A percentile compares a stretch with the other conserved stretches of the same genome.
Evolutionary conservation across 2,329 filamentous ascomycete species (phyloP).

Genomic region (Coniella lustricola): DNA sequence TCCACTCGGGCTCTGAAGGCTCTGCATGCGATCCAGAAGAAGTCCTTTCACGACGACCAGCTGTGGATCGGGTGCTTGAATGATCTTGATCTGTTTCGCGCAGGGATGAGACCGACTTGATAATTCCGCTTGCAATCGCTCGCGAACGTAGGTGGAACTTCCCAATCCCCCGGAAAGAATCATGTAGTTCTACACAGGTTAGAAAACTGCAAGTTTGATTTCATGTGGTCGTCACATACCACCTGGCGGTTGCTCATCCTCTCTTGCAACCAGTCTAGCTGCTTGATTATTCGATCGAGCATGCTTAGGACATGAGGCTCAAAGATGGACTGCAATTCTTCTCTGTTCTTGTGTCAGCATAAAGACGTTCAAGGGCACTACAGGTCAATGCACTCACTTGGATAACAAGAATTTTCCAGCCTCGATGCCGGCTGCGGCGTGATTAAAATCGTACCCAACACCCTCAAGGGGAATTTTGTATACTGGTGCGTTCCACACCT

Average conservation of each 20-base stretch:
- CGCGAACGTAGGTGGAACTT: slow-evolving; percentile 38
- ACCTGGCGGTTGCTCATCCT: slow-evolving; percentile 27
- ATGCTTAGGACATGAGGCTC: slow-evolving; percentile 34
- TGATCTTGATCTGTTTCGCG: slow-evolving; percentile 28
- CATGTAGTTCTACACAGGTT: slow-evolving; percentile 29
- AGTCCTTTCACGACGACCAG: slow-evolving; percentile 48
- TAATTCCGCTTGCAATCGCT: slow-evolving; percentile 33
- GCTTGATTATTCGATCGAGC: slow-evolving; percentile 30
- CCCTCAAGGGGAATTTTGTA: slow-evolving; percentile 38
- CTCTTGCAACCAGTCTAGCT: slow-evolving; percentile 31
- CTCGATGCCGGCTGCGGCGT: slow-evolving; percentile 31
- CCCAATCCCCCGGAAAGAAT: slow-evolving; percentile 39
- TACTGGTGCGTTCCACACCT: slow-evolving; percentile 32
- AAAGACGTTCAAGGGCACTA: neutral
- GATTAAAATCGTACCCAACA: slow-evolving; percentile 32
- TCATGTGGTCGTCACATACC: slow-evolving; percentile 20
- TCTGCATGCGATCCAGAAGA: slow-evolving; percentile 42
- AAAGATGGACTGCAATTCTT: slow-evolving; percentile 36
- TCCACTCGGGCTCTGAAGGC: slow-evolving; percentile 31
- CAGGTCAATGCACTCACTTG: slow-evolving; percentile 24
- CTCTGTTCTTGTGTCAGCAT: slow-evolving; percentile 20
- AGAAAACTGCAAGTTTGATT: neutral
- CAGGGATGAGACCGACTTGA: slow-evolving; percentile 27
- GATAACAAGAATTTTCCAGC: slow-evolving; percentile 32
- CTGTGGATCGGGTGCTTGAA: slow-evolving; percentile 43